Conservation (phyloP, 352 stramenopile genomes). For the Sclerospora graminicola region DNA sequence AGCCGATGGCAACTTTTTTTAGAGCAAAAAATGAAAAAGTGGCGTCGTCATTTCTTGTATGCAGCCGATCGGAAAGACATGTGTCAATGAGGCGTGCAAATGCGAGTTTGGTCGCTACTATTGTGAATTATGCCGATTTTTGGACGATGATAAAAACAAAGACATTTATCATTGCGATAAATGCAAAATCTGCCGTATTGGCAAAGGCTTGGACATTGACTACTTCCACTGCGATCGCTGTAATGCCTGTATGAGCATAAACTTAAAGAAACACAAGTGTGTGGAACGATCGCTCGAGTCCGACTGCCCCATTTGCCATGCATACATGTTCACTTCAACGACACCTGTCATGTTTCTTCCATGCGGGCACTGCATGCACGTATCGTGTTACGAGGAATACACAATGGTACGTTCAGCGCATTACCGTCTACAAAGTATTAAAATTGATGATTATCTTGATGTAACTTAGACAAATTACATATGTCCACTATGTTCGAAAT, state of each 20-base stretch:
- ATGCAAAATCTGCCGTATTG: conserved; percentile 95
- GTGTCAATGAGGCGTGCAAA: conserved; percentile 53
- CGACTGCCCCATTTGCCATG: conserved; percentile 92
- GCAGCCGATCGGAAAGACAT: conserved; percentile 54
- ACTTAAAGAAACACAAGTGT: conserved; percentile 87
- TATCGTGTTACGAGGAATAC: conserved; percentile 92
- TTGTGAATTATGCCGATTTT: conserved; percentile 94
- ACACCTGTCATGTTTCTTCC: conserved; percentile 91
- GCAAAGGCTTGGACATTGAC: conserved; percentile 92
- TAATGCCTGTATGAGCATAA: conserved; percentile 95
- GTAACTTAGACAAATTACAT: conserved; percentile 90
- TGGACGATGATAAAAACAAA: conserved; percentile 87
- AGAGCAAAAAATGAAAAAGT: background rate
- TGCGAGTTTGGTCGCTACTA: conserved; percentile 88
- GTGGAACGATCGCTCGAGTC: conserved; percentile 92
- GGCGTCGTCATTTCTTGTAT: conserved; percentile 1
- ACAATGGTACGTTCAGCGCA: conserved; percentile 42
- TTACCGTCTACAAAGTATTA: background rate
- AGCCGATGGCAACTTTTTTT: background rate
- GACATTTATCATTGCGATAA: conserved; percentile 98
- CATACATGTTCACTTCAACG: conserved; percentile 93
- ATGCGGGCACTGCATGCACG: conserved; percentile 95
- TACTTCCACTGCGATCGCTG: conserved; percentile 97
- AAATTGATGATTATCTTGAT: too few species aligned
- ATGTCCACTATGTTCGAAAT: conserved; percentile 93